Base-by-base conservation (phyloP, 257 asterid species). In the Solanum chmielewskii region DNA sequence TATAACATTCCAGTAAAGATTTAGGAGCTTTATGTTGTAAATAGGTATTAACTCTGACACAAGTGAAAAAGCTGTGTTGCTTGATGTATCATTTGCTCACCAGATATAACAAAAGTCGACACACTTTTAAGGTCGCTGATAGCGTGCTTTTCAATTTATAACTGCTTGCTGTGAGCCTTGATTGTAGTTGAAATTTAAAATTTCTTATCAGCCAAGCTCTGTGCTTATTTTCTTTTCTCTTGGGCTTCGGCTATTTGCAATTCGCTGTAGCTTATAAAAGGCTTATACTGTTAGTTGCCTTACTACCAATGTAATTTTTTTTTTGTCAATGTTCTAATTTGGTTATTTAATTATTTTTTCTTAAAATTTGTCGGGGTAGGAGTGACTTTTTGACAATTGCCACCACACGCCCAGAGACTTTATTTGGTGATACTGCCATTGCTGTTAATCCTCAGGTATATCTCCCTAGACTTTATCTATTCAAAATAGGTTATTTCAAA, bases 361-460 rank as follows among this genome's bases (percentile, higher is more conserved):
- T 18, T 27, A 16, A 68, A 68, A 7, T 18, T 85, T 44, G 71
- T 85, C 47, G 42, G 45, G 16, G 89, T 90, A 97, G 99, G 95
- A 90, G 91, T 90, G 99, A 97, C 89, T 97, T 45, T 92, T 91
- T 97, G 88, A 95, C 98, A 70, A 95, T 97, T 91, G 99, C 99
- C 88, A 97, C 99, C 69, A 95, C 99, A 2, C 95, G 99, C 78
- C 99, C 99, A 8, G 99, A 97, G 93, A 97, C 99, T 87, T 95
- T 97, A 90, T 97, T 97, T 86, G 99, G 99, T 88, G 99, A 97
- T 91, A 93, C 98, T 31, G 99, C 99, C 33, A 83, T 97, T 83
- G 99, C 99, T 15, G 98, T 97, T 87, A 90, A 97, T 93, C 99
- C 99, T 62, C 77, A 90, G 97, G 99, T 97, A 93, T 86, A 89